Evolutionary conservation across 768 basidiomycete genomes (phyloP), one percentile per base, ranked within the genome.

Genomic region (Arthromyces matolae): DNA sequence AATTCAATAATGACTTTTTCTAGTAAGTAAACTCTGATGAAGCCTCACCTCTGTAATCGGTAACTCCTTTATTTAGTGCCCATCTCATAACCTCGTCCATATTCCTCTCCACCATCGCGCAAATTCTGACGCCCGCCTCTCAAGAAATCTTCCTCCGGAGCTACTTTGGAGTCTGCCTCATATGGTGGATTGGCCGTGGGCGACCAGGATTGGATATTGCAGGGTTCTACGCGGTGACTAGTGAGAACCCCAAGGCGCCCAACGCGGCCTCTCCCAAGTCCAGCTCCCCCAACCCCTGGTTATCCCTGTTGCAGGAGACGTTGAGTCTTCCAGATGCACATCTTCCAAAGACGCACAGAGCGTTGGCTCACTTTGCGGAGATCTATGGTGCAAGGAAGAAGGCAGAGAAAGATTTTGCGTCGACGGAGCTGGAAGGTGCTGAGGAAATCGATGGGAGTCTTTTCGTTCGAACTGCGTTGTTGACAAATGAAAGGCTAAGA

Each of bases 1-100:
- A 61, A 2, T 84, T 80, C 60, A 69, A 73, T 19, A 76, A 73
- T 1, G 79, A 86, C 45, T 86, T 87, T 29, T 51, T 50, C 48
- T 16, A 42, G 56, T 55, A 27, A 18, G 53, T 25, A 2, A 0
- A n/a, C n/a, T n/a, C n/a, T 22, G 2, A 23, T 5, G 3, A 34
- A 8, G 18, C 20, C 1, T 22, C 13, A 23, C 39, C 27, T 4
- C 7, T 23, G 9, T 24, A 19, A 8, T 38, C 45, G n/a, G 44
- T 22, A 22, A 5, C 4, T 42, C 24, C 1, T 4, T 18, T 22
- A 41, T 13, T 31, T 3, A 87, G 84, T 10, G 79, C 83, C 66
- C 86, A 81, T 53, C 64, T 83, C 1, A 75, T 86, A 31, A 89
- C 86, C 0, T 84, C 84, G 4, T 71, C 78, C 3, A 56, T 84